Evolutionary conservation across 2,329 filamentous ascomycete species (phyloP), one percentile per base, ranked within the genome.

Genomic region (Fusarium fujikuroi): DNA sequence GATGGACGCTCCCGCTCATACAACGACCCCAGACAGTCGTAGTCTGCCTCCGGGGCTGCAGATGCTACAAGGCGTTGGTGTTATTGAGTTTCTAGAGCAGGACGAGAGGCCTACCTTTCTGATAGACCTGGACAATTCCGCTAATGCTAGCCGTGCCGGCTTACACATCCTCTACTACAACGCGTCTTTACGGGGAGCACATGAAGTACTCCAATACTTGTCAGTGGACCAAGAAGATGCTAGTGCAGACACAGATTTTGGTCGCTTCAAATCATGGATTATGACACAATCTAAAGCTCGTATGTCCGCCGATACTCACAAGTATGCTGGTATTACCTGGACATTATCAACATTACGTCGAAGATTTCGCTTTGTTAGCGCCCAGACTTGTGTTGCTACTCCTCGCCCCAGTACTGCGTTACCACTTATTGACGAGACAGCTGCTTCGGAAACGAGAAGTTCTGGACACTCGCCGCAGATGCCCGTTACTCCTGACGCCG

Each of bases 21-120:
- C 85, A 34, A 79, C 83, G 47, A 91, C 87, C 59, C 86, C 89
- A 14, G 90, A 90, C 63, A 80, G 81, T 32, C 84, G 84, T 69
- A 81, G 83, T 10, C 81, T 85, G 60, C 80, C 84, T 2, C 84
- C 88, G 4, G 84, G 85, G 9, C 72, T 89, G 49, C 86, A 90
- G 58, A 83, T 90, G 57, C 84, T 95, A 9, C 88, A 89, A 46
- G 87, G 88, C 32, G 85, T 95, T 58, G 91, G 92, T 30, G 87
- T 94, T 15, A 82, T 92, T 25, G 93, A 95, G 79, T 83, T 95
- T 43, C 81, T 96, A 44, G 93, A 95, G 77, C 89, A 92, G 73
- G 93, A 96, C 79, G 89, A 92, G 56, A 86, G 93, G 52, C 93
- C 93, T 6, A 93, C 92, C 0, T 94, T 95, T 76, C 87, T 95